A percentile compares a stretch with the other conserved stretches of the same genome.
phyloP scores from a whole-genome alignment of 768 basidiomycete genomes.

The Sporobolomyces phaffii region DNA sequence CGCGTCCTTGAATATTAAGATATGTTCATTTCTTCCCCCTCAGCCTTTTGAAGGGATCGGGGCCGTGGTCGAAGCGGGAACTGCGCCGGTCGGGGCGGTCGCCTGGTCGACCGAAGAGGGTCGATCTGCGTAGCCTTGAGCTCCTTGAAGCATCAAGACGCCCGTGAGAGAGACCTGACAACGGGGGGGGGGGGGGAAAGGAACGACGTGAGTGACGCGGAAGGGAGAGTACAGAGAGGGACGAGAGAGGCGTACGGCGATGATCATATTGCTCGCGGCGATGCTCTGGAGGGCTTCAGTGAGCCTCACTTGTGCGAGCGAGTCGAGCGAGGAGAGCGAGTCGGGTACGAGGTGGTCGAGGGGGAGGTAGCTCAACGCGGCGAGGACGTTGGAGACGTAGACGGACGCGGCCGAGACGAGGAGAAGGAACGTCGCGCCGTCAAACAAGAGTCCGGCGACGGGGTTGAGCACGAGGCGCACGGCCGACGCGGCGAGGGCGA shows the following conservation, averaged over 20 bases:
- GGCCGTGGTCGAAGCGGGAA: background rate
- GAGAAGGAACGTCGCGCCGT: slow-evolving; percentile 31
- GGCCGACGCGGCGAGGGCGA: background rate
- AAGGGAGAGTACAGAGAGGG: background rate
- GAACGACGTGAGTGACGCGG: too few relatives aligned
- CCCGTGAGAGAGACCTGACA: slow-evolving; percentile 37
- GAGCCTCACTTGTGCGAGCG: slow-evolving; percentile 1
- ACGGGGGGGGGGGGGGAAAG: too few relatives aligned
- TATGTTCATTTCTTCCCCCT: background rate
- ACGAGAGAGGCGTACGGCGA: slow-evolving; percentile 21
- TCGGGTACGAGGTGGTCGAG: background rate
- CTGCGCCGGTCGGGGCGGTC: background rate
- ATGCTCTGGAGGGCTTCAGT: slow-evolving; percentile 31
- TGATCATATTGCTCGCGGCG: slow-evolving; percentile 33
- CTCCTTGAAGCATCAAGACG: slow-evolving; percentile 34
- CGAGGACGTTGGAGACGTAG: slow-evolving; percentile 33
- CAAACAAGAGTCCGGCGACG: slow-evolving; percentile 21
- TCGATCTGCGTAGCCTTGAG: slow-evolving; percentile 33
- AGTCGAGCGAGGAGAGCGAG: background rate
- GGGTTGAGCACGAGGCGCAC: slow-evolving; percentile 22
- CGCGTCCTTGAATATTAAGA: too few relatives aligned
- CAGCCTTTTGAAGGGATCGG: background rate
- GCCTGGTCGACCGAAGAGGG: background rate
- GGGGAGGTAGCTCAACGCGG: slow-evolving; percentile 34
- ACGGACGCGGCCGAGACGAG: slow-evolving; percentile 28